Conservation (phyloP, 495 filamentous ascomycete genomes). For the Echria macrotheca region DNA sequence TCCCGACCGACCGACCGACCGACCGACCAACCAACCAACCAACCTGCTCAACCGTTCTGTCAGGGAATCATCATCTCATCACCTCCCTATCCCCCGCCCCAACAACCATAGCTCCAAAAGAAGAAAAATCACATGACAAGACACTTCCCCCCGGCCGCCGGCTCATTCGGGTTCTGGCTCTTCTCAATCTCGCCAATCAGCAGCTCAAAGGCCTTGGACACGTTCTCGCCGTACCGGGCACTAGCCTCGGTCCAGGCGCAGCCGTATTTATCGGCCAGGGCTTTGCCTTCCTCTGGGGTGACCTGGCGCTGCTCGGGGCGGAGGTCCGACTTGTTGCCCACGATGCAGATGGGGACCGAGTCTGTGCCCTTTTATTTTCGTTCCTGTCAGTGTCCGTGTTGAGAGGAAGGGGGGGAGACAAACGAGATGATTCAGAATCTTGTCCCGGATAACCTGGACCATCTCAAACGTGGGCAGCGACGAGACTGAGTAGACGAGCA, state of each 20-base stretch:
- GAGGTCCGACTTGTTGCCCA: conserved; percentile 96
- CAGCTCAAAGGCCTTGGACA: conserved; percentile 85
- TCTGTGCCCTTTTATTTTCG: conserved; percentile 68
- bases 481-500: conserved; percentile 93
- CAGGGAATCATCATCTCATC: too few relatives aligned
- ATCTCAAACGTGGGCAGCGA: conserved; percentile 95
- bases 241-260: conserved; percentile 95
- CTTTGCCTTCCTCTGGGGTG: conserved; percentile 71
- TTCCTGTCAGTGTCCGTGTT: neutral
- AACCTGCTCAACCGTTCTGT: too few relatives aligned
- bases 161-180: conserved; percentile 81
- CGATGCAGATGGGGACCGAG: conserved; percentile 85
- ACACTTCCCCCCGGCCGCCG: conserved; percentile 74
- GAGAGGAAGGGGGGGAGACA: conserved; percentile 3
- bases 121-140: conserved; percentile 77
- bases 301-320: conserved; percentile 92
- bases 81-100: too few relatives aligned
- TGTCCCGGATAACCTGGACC: conserved; percentile 89
- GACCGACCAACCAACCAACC: too few relatives aligned
- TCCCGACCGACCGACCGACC: too few relatives aligned
- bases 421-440: conserved; percentile 95
- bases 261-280: conserved; percentile 75
- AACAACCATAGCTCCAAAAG: too few relatives aligned
- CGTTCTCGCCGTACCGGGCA: conserved; percentile 90
- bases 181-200: conserved; percentile 96